Percentiles rank a stretch among this genome's conserved stretches.
These are phyloP conservation scores for Carex littledalei DNA, from an alignment of 176 grass and related monocot species.

Conservation along the genomic window DNA sequence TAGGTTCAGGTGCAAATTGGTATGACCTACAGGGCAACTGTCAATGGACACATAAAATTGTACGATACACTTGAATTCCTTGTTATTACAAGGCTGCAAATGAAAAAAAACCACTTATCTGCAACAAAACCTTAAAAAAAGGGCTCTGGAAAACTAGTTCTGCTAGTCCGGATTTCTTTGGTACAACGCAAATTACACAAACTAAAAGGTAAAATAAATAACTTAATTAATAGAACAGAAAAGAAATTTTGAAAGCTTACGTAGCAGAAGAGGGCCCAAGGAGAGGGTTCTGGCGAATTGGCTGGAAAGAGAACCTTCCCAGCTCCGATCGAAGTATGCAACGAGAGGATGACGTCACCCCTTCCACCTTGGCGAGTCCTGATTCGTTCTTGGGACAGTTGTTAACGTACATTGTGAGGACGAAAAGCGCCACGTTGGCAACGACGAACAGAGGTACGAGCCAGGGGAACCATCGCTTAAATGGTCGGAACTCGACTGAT, in stretches of 20 bases:
- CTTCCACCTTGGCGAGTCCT: slow-evolving; percentile 34
- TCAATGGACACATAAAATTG: not conserved
- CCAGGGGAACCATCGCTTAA: slow-evolving; percentile 72
- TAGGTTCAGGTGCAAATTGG: not conserved
- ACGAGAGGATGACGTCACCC: slow-evolving; percentile 4
- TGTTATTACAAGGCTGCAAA: not conserved
- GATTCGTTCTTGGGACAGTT: slow-evolving; percentile 57
- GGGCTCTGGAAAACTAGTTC: not conserved
- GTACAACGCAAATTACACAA: not conserved
- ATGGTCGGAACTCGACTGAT: slow-evolving; percentile 38
- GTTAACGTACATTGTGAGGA: slow-evolving; percentile 82
- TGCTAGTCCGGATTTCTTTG: not conserved
- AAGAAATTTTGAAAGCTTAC: slow-evolving; percentile 34
- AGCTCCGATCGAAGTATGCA: slow-evolving; percentile 40
- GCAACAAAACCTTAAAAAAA: not conserved
- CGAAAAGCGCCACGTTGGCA: slow-evolving; percentile 56
- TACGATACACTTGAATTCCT: not conserved
- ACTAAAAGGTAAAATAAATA: not conserved
- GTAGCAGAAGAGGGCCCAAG: slow-evolving; percentile 68
- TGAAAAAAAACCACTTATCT: not conserved
- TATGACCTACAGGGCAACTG: not conserved
- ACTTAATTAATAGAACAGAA: not conserved
- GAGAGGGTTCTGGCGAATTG: slow-evolving; percentile 82
- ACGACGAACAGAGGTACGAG: slow-evolving; percentile 59
- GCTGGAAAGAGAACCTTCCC: slow-evolving; percentile 93